Evolutionary conservation across 2,329 filamentous ascomycete species (phyloP), one percentile per base, ranked within the genome.

Genomic region (Arthroderma uncinatum): DNA sequence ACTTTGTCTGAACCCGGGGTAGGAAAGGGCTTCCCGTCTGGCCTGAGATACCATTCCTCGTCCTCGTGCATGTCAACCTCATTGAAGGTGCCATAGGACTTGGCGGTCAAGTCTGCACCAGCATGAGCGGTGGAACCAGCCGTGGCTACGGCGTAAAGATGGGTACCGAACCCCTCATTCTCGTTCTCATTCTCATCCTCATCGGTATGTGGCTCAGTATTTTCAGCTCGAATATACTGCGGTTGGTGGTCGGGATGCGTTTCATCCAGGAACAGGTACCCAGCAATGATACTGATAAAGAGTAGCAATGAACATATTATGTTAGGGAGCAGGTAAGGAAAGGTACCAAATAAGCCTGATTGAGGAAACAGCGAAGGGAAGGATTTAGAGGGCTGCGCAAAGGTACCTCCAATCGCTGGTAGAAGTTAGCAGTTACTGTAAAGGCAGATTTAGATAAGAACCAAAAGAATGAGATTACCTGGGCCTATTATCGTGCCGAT

Each of bases 241-340:
- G 70, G 68, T 65, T 86, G 82, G 79, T 89, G 85, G 63, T 90
- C 86, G 5, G 91, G 89, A 68, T 95, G 90, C 1, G 91, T 96
- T 72, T 96, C 92, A 57, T 92, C 81, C 4, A 97, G 79, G 37
- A 92, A 80, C 47, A 94, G 74, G 67, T 85, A 90, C n/a, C 89
- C 88, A 57, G 87, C 77, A 48, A 90, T 64, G 61, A 95, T 89
- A 68, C 89, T 94, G 59, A 89, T 67, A 34, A 92, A 71, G 62
- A 95, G 82, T 59, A 96, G 75, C 23, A 72, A 73, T 34, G 89
- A 85, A 72, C 92, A 96, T 57, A 95, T 79, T 19, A 96, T 71
- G 70, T 96, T 96, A 30, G 92, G 92, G 6, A 97, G 80, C 4
- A 95, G 81, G 67, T 93, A 97, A 6, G 92, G 92, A 66, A 89